phyloP scores from a whole-genome alignment of 768 basidiomycete species.

The Trametes cingulata region DNA sequence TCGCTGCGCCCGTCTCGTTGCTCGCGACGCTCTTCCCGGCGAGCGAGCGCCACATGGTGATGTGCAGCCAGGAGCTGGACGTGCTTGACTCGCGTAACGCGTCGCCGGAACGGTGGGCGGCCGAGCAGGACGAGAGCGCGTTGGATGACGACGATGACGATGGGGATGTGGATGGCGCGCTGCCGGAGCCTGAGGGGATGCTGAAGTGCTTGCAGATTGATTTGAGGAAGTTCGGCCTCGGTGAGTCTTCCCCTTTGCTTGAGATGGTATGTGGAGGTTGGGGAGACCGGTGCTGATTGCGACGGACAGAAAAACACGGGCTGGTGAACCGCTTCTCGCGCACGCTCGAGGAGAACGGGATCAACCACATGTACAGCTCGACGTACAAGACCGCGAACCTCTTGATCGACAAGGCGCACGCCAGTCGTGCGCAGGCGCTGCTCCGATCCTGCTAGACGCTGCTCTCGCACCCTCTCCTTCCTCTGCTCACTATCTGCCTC shows the following conservation, averaged over 20 bases:
- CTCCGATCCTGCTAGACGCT: slow-evolving; percentile 53
- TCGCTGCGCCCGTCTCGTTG: slow-evolving; percentile 69
- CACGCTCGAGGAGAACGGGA: slow-evolving; percentile 67
- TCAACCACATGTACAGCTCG: slow-evolving; percentile 84
- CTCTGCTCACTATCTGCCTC: not conserved
- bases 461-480: not conserved
- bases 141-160: slow-evolving; percentile 42
- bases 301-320: slow-evolving; percentile 65
- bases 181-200: slow-evolving; percentile 23
- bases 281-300: slow-evolving; percentile 5
- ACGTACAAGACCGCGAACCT: slow-evolving; percentile 85
- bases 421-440: slow-evolving; percentile 56
- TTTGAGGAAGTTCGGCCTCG: slow-evolving; percentile 68
- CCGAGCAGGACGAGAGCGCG: slow-evolving; percentile 31
- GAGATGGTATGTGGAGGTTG: too few relatives aligned
- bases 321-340: slow-evolving; percentile 76
- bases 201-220: slow-evolving; percentile 77
- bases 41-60: slow-evolving; percentile 72
- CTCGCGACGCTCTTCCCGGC: slow-evolving; percentile 71
- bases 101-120: slow-evolving; percentile 24
- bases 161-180: slow-evolving; percentile 28
- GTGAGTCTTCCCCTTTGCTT: slow-evolving; percentile 37
- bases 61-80: slow-evolving; percentile 70
- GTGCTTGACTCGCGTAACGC: slow-evolving; percentile 44
- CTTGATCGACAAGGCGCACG: slow-evolving; percentile 63